Evolutionary conservation across 495 filamentous ascomycete genomes (phyloP), one percentile per base, ranked within the genome.

Genomic region (Hypoxylon lenormandii): DNA sequence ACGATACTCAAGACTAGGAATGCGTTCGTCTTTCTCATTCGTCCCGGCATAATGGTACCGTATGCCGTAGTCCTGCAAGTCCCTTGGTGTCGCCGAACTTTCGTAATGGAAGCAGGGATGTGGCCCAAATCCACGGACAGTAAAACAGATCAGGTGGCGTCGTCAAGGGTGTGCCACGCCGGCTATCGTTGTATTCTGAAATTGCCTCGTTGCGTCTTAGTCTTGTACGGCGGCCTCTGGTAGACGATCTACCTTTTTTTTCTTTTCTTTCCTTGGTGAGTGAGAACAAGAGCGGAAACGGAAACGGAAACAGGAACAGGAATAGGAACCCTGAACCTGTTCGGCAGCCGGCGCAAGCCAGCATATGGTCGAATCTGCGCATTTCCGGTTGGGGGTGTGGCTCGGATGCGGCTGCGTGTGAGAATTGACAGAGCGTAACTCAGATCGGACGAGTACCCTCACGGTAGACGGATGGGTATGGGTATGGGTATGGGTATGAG

Each of bases 71-170:
- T 60, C 45, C 62, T 70, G 67, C 68, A 63, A 63, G 68, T 71
- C 53, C 67, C 67, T 65, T 70, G 56, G 67, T 71, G 68, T 66
- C 63, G 68, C 62, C 62, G 68, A 71, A 71, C 62, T 46, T 71
- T 71, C 57, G 62, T 63, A 56, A 66, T 63, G 46, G 68, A 66
- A 66, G 57, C 68, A 71, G 68, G 68, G 68, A 71, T 71, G 33
- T 53, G 52, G 47, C 68, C 68, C 62, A 66, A 71, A 55, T 48
- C 67, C 61, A 66, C 51, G 62, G 68, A 63, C 62, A 38, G 58
- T 55, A 40, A 62, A 62, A 49, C 47, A 66, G 68, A 66, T 66
- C 62, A 63, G 62, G 62, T 66, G 68, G 68, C 68, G 58, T 59
- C 68, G 56, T 71, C 62, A 62, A 66, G 68, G 68, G 46, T 71